Percentiles rank a stretch among this genome's conserved stretches.
Evolutionary conservation across 805 yeast genomes (phyloP).

Genomic region (Danielozyma ontarioensis): DNA sequence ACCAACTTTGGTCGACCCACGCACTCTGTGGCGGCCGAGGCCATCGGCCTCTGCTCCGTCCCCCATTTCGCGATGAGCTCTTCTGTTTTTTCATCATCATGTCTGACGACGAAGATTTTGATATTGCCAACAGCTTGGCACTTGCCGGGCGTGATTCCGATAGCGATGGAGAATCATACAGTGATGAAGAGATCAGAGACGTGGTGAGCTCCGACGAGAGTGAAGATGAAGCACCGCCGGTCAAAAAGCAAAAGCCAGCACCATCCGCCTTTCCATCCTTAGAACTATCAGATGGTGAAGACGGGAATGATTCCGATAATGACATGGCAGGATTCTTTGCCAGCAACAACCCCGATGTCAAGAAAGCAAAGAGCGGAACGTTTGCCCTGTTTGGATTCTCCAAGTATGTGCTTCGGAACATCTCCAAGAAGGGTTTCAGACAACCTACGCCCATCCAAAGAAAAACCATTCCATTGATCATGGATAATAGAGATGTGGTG

Average conservation of each 20-base stretch:
- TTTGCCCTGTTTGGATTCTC: conserved; percentile 90
- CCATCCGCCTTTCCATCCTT: conserved; percentile 41
- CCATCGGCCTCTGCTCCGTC: too few relatives aligned
- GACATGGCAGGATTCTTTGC: conserved; percentile 43
- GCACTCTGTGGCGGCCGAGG: too few relatives aligned
- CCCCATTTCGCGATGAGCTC: too few relatives aligned
- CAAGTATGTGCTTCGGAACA: conserved; percentile 60
- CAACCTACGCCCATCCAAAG: conserved; percentile 98
- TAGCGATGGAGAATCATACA: conserved; percentile 22
- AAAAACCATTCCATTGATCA: conserved; percentile 85
- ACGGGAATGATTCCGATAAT: conserved; percentile 23
- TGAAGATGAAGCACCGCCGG: conserved; percentile 20
- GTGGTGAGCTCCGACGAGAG: conserved; percentile 46
- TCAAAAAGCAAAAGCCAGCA: conserved; percentile 20
- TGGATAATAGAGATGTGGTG: conserved; percentile 88
- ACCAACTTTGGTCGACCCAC: too few relatives aligned
- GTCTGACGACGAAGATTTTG: conserved; percentile 49
- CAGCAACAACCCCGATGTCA: conserved; percentile 37
- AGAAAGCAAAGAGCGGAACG: conserved; percentile 70
- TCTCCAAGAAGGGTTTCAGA: conserved; percentile 78
- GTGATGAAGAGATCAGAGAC: conserved; percentile 43
- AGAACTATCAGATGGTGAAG: conserved; percentile 47
- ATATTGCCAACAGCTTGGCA: conserved; percentile 60
- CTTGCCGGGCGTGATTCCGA: conserved; percentile 36
- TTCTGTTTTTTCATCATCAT: too few relatives aligned